Evolutionary conservation across 345 rosid genomes (phyloP).

Genomic region (Anastatica hierochuntica): DNA sequence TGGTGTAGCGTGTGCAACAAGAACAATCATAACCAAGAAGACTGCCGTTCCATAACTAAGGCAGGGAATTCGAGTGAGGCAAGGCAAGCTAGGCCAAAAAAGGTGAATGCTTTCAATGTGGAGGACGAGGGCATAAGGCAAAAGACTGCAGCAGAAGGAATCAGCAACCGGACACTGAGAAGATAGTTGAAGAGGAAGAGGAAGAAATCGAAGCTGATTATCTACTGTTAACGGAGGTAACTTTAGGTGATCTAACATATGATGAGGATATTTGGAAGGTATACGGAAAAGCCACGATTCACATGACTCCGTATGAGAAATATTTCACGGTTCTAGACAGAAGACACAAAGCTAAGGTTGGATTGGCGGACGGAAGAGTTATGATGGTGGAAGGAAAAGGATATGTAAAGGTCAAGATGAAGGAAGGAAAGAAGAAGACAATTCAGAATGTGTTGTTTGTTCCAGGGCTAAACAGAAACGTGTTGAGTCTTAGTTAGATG

Average conservation of each 20-base stretch:
- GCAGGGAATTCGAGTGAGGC: neutral
- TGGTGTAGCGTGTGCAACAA: neutral
- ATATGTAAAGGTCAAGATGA: slow-evolving; percentile 8
- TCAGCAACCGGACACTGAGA: neutral
- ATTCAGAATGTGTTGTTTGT: slow-evolving; percentile 10
- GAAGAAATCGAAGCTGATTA: neutral
- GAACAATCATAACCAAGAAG: neutral
- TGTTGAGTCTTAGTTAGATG: slow-evolving; percentile 16
- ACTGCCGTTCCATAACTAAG: neutral
- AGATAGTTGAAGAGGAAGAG: neutral
- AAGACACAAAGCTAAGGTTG: slow-evolving; percentile 11
- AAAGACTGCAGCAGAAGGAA: neutral
- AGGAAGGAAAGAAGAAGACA: slow-evolving; percentile 21
- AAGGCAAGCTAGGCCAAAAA: neutral
- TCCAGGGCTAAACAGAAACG: slow-evolving; percentile 14
- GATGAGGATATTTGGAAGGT: slow-evolving; percentile 14
- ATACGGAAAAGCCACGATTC: neutral
- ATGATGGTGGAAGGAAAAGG: slow-evolving; percentile 10
- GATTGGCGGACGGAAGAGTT: slow-evolving; percentile 3
- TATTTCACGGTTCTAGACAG: slow-evolving; percentile 2
- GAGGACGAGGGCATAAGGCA: neutral
- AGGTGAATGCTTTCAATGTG: neutral
- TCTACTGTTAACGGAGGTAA: neutral
- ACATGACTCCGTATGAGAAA: slow-evolving; percentile 18
- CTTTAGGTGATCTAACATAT: neutral